Conservation (phyloP, 2,329 filamentous ascomycete genomes). For the Ramularia endophylla region DNA sequence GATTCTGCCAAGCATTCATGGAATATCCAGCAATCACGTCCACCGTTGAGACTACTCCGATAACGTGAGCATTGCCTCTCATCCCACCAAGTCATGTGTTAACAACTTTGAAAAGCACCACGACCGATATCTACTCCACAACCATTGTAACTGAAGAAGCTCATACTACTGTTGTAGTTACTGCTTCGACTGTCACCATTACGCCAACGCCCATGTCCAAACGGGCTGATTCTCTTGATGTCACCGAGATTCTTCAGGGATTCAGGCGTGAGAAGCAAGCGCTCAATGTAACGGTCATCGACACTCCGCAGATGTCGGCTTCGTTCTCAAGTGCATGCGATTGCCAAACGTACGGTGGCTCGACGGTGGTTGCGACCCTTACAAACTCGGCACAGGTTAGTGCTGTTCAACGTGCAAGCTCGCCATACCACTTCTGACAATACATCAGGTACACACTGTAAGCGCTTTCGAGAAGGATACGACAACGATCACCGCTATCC, state of each 20-base stretch:
- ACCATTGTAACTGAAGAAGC: constrained; percentile 15
- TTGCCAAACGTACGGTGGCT: constrained; percentile 22
- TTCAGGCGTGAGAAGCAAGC: constrained; percentile 17
- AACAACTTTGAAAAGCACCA: background rate
- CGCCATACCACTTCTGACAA: background rate
- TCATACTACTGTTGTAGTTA: constrained; percentile 21
- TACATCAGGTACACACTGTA: constrained; percentile 13
- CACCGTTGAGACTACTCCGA: constrained; percentile 23
- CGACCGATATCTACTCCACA: constrained; percentile 7
- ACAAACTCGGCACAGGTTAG: constrained; percentile 22
- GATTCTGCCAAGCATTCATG: constrained; percentile 22
- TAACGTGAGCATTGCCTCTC: constrained; percentile 13
- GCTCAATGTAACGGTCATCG: constrained; percentile 7
- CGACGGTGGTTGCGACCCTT: constrained; percentile 25
- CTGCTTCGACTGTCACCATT: constrained; percentile 8
- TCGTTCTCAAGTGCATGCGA: constrained; percentile 30
- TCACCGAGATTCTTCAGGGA: constrained; percentile 11
- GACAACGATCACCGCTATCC: constrained; percentile 12
- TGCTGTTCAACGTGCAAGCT: background rate
- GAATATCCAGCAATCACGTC: constrained; percentile 23
- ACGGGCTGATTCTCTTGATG: constrained; percentile 12
- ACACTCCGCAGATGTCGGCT: constrained; percentile 16
- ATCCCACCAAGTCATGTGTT: constrained; percentile 1
- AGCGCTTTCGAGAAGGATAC: constrained; percentile 17
- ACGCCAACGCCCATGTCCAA: constrained; percentile 18